Conservation (phyloP, 208 protist species). For the Leishmania aethiopica region DNA sequence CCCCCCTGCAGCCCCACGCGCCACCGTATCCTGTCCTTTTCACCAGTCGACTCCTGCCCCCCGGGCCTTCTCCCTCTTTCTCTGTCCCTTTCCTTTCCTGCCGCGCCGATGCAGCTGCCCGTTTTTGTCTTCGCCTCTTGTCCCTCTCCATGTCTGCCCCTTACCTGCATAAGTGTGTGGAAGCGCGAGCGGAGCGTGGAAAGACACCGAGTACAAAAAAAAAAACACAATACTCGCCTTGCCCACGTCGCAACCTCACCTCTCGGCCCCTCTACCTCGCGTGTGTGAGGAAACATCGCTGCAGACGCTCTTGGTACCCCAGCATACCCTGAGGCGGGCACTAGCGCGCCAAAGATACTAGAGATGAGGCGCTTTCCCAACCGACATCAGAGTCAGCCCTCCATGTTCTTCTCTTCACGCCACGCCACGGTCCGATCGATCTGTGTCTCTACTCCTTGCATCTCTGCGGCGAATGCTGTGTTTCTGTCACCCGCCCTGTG, state of each 20-base stretch:
- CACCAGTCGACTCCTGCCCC: not conserved
- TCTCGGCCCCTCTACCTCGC: not conserved
- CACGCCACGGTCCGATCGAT: not conserved
- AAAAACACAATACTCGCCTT: not conserved
- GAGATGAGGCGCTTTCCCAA: not conserved
- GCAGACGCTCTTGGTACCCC: not conserved
- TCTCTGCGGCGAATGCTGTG: not conserved
- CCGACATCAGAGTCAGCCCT: not conserved
- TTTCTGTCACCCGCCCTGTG: not conserved
- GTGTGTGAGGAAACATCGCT: not conserved
- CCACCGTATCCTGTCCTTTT: not conserved
- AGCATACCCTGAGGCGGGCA: not conserved
- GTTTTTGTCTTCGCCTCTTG: not conserved
- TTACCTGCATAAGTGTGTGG: not conserved
- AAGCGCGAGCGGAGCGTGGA: not conserved
- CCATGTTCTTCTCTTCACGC: not conserved
- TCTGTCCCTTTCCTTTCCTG: not conserved
- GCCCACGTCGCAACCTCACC: not conserved
- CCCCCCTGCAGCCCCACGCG: not conserved
- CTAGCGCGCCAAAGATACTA: not conserved
- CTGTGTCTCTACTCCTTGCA: not conserved
- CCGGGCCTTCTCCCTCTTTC: not conserved
- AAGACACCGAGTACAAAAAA: not conserved
- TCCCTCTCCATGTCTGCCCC: not conserved
- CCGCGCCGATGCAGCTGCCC: not conserved